Evolutionary conservation across 257 asterid genomes (phyloP), one percentile per base, ranked within the genome.

Genomic region (Forsythia viridissima): DNA sequence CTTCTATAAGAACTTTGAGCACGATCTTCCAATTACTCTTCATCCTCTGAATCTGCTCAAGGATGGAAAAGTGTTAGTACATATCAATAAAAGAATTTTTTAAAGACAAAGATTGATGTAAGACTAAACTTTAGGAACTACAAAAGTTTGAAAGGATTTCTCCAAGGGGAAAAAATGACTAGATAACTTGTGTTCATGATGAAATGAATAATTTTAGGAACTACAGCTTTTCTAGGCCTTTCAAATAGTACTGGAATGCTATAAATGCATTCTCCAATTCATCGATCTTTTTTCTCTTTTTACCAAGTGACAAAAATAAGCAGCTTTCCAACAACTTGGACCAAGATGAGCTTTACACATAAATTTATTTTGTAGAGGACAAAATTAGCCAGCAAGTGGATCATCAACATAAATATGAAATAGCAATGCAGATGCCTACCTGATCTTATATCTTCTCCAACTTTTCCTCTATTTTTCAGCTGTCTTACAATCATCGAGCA

Each of bases 371-470:
- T 30, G 34, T 30, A 30, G 34, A 30, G 34, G 34, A 1, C 34
- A 30, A 30, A 30, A 30, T 30, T 30, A 30, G 34, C 34, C 34
- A 48, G n/a, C n/a, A 13, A 48, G 57, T 13, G 1, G 15, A 13
- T 2, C n/a, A 4, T 13, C n/a, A 46, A 0, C 63, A 55, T 16
- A 55, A 55, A 55, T 5, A 4, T 0, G 40, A 48, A 40, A 41
- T 2, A 48, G 72, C 61, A 67, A 40, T 40, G 65, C 20, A 39
- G 11, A 13, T 38, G 13, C 80, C 85, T 72, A 92, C 98, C 98
- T 78, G 98, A 93, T 85, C 99, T 92, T 79, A 96, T 88, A 82
- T 96, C 99, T 93, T 93, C 99, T 71, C 97, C 97, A 82, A 93
- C 96, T 80, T 92, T 63, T 86, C 99, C 99, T 75, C 91, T 87